phyloP scores from a whole-genome alignment of 257 asterid species.

The Nicotiana attenuata region DNA sequence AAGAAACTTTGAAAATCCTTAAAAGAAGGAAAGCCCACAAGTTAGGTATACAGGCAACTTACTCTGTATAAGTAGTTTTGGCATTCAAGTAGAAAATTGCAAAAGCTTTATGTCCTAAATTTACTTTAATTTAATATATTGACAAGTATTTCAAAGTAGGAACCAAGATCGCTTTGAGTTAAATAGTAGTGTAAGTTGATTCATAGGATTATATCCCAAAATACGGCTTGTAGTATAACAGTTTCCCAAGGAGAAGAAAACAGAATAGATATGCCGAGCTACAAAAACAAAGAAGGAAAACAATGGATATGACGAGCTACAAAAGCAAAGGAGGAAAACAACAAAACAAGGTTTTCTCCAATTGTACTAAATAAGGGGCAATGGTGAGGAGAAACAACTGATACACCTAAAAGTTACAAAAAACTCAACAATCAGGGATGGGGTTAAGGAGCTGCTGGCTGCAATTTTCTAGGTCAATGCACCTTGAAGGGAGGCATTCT shows the following conservation, averaged over 20 bases:
- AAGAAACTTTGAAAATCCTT: neutral
- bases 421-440: neutral
- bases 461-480: neutral
- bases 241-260: neutral
- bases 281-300: neutral
- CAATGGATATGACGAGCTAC: neutral
- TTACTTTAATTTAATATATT: neutral
- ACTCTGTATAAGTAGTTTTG: neutral
- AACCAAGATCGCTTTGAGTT: neutral
- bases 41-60: neutral
- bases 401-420: neutral
- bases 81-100: neutral
- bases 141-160: neutral
- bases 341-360: neutral
- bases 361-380: neutral
- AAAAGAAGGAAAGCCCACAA: neutral
- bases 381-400: neutral
- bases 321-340: conserved; percentile 1
- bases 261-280: neutral
- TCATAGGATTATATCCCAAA: neutral
- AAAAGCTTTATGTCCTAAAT: conserved; percentile 3
- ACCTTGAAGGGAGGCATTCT: neutral
- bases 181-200: conserved; percentile 3
- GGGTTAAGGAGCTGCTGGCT: neutral
- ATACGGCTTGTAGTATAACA: neutral